These are phyloP conservation scores for Neurospora sp. DNA, from an alignment of 495 filamentous ascomycete species.

Conservation along the genomic window DNA sequence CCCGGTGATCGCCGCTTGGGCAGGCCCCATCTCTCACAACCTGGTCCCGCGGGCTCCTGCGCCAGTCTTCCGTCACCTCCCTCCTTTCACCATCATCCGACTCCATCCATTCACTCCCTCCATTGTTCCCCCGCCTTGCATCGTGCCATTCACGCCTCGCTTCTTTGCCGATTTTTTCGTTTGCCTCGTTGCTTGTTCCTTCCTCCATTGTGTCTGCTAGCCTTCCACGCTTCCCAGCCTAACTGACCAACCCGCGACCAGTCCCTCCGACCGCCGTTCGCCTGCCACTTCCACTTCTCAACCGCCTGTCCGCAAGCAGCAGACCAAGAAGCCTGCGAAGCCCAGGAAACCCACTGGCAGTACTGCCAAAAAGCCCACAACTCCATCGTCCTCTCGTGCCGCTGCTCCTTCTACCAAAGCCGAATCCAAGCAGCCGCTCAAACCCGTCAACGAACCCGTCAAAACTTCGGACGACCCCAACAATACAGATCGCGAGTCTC, in stretches of 20 bases:
- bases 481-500: neutral
- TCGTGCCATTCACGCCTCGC: neutral
- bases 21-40: neutral
- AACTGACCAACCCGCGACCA: neutral
- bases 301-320: neutral
- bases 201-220: neutral
- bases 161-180: neutral
- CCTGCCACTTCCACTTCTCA: neutral
- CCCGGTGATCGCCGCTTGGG: neutral
- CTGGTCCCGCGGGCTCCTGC: neutral
- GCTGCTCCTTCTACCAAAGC: neutral
- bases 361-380: neutral
- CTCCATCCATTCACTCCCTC: neutral
- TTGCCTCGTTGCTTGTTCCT: neutral
- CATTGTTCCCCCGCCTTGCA: neutral
- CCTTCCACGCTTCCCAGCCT: neutral
- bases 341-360: neutral
- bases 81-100: neutral
- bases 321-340: neutral
- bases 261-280: neutral
- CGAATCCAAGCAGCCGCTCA: neutral
- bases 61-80: neutral
- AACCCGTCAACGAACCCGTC: neutral
- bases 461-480: neutral
- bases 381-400: neutral